phyloP scores from a whole-genome alignment of 768 basidiomycete species.

The Sutorius australiensis region DNA sequence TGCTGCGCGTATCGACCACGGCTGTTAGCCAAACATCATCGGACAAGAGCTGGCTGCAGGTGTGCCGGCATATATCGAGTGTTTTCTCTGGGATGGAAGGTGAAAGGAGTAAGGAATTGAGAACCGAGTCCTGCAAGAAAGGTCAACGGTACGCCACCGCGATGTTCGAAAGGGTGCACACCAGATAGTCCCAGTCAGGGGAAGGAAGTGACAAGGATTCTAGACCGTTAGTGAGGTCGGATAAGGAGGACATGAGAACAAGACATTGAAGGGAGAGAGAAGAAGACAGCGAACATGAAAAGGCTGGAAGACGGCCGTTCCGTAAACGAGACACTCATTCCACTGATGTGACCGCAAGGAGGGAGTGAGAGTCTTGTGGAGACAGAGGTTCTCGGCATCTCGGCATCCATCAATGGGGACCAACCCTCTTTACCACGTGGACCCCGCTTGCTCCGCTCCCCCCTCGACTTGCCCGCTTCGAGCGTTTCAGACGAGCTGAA shows the following conservation, averaged over 20 bases:
- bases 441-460: conserved; percentile 23
- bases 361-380: conserved; percentile 36
- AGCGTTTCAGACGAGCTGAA: too few relatives aligned
- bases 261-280: conserved; percentile 20
- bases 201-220: conserved; percentile 21
- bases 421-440: conserved; percentile 12
- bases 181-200: conserved; percentile 33
- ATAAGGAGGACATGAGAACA: conserved; percentile 16
- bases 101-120: conserved; percentile 24
- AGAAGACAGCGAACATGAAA: conserved; percentile 20
- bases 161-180: conserved; percentile 8
- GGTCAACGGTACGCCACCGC: conserved; percentile 6
- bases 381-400: conserved; percentile 31
- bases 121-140: conserved; percentile 22
- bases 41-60: conserved; percentile 32
- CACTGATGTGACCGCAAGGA: conserved; percentile 27
- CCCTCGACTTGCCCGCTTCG: not conserved
- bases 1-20: conserved; percentile 27
- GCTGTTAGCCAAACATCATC: conserved; percentile 23
- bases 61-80: conserved; percentile 29
- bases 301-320: conserved; percentile 16
- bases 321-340: conserved; percentile 31
- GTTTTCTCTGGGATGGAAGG: conserved; percentile 30
- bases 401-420: conserved; percentile 21
- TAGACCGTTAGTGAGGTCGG: conserved; percentile 25